Evolutionary conservation across 768 basidiomycete species (phyloP), one percentile per base, ranked within the genome.

Genomic region (Suillus placidus): DNA sequence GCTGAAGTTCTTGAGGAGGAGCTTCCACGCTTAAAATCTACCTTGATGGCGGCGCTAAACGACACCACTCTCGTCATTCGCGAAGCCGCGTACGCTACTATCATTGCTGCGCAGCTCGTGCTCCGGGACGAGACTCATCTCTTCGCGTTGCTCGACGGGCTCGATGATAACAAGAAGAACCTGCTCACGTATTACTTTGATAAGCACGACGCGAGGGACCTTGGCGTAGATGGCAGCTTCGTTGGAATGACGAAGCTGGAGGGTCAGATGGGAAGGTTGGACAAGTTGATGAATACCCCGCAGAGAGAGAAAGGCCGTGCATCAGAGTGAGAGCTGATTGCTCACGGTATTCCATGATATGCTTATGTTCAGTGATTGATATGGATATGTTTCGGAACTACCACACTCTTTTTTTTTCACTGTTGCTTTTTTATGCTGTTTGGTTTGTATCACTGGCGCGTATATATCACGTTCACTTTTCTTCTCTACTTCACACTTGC

Each of bases 161-260:
- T 95, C 49, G 87, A 92, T n/a, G 90, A 93, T 66, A 92, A 93
- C 71, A 93, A 95, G 83, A 94, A 94, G 82, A 94, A 95, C 73
- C 80, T 95, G 20, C 80, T 95, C 58, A 93, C 94, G 2, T 95
- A 95, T 69, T 81, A 94, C 64, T 95, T 95, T 69, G 93, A 94
- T 75, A 95, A 94, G 75, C 91, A 94, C 71, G 88, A 88, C 38
- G 91, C 85, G 12, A 82, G 93, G 26, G 91, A 86, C 52, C 70
- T 75, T 60, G 74, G 73, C 5, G 73, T 74, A 45, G 79, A 80
- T 10, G 77, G 72, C 0, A 62, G 60, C 7, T n/a, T 76, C n/a
- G 78, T 78, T 18, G 85, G 90, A 37, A 82, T 91, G 72, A 87
- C 89, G 60, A 90, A 86, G 70, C 81, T 94, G 66, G 87, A 91